Conservation (phyloP, 2,329 filamentous ascomycete species). For the Eurotiales sp. region DNA sequence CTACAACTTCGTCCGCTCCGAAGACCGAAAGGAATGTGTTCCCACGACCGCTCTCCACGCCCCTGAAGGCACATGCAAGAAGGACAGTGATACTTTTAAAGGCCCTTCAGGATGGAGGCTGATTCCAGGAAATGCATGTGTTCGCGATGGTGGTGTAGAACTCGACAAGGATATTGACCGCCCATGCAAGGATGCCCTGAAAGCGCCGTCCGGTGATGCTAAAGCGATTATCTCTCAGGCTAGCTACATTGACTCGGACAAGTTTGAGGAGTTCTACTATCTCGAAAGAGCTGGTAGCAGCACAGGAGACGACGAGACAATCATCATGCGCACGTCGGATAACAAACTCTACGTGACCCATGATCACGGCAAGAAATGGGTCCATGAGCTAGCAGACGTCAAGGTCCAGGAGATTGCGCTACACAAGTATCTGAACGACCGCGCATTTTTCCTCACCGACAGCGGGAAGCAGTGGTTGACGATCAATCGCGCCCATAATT, state of each 20-base stretch:
- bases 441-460: conserved; percentile 78
- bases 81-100: conserved; percentile 68
- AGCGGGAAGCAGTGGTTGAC: conserved; percentile 72
- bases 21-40: conserved; percentile 66
- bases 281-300: conserved; percentile 71
- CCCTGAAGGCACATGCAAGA: conserved; percentile 71
- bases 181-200: conserved; percentile 64
- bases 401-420: conserved; percentile 68
- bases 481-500: conserved; percentile 69
- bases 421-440: conserved; percentile 77
- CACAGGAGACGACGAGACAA: conserved; percentile 66
- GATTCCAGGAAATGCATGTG: conserved; percentile 79
- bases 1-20: conserved; percentile 74
- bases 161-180: conserved; percentile 71
- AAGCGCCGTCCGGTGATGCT: conserved; percentile 48
- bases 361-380: conserved; percentile 88
- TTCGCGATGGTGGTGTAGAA: conserved; percentile 56
- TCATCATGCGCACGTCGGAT: conserved; percentile 58
- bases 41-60: conserved; percentile 58
- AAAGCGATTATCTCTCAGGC: conserved; percentile 62
- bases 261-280: conserved; percentile 63
- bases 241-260: conserved; percentile 59
- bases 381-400: conserved; percentile 61
- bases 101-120: conserved; percentile 88
- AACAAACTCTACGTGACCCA: conserved; percentile 68